Evolutionary conservation across 2,329 filamentous ascomycete species (phyloP), one percentile per base, ranked within the genome.

Genomic region (Colletotrichum lupini): DNA sequence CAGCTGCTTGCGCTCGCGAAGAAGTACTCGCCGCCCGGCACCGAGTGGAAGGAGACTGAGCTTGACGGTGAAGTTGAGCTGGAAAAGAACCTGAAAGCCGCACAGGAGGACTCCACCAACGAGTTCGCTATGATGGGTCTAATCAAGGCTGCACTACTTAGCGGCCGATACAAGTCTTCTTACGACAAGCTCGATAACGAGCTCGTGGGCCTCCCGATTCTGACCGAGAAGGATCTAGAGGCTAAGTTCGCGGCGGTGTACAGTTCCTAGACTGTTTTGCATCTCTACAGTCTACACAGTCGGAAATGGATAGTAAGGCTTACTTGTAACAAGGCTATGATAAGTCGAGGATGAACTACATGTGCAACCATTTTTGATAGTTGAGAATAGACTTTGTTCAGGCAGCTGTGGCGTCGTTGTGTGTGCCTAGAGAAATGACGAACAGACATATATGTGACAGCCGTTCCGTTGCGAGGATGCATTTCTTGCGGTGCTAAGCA

Each of bases 1-100:
- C 82, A 89, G 63, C 79, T 92, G 1, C 76, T 91, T 3, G 80
- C 72, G 26, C 65, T 76, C 11, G 76, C 76, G 1, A 77, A 78
- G 68, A 79, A 79, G 68, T 58, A 52, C 37, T 72, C 69, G 4
- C 69, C 65, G 4, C 65, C 69, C 2, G 66, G 66, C 9, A 59
- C 70, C 16, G 52, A 69, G 32, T 72, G 70, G 70, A 69, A 42
- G 35, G 65, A 69, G 26, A 60, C 14, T n/a, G 16, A 37, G 4
- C 22, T 72, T 12, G 66, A 72, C 1, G 66, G 66, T 1, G 53
- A 68, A 9, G 59, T 9, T 5, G 70, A 30, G 30, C 59, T 68
- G 14, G 24, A 35, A 12, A 35, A 24, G 4, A 66, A 53, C 14
- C 14, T 63, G 9, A 26, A 63, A 12, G 26, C 46, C 26, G 53